Base-by-base conservation (phyloP, 169 alveolate genomes). In the Eimeria falciformis region DNA sequence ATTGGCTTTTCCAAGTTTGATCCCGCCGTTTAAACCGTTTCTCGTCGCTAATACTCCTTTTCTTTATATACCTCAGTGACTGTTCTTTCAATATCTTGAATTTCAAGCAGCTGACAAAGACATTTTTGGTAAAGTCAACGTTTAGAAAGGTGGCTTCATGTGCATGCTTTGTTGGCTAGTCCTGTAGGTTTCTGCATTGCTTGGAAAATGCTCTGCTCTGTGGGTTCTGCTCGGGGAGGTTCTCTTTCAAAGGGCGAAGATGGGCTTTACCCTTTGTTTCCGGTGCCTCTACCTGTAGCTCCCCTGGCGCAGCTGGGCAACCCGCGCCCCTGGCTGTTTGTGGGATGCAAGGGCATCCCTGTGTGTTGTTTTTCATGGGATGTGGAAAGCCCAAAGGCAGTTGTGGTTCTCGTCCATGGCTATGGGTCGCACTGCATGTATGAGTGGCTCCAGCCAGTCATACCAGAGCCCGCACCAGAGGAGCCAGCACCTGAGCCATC, bases 321-420 rank as follows among this genome's bases (percentile, higher is more conserved):
- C 29, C 83, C 83, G 23, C 46, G 53, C 58, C 83, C 25, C 27
- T 71, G 83, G 83, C 25, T 29, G 58, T 71, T 71, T 21, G 56
- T 71, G 1, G 29, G 58, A 12, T 37, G 58, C 83, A 71, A 40
- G 37, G 83, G 53, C 25, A 7, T 71, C 1, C 83, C 83, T 9
- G 56, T 71, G 27, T 71, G 58, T 25, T 71, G 83, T 25, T 71
- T 37, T 25, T 37, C 58, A 3, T 71, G 83, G 83, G 58, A 71
- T 9, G 23, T 45, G 29, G 18, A 14, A 1, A 43, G 37, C 25
- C 62, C 83, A n/a, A 71, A 29, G 37, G 83, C 58, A 4, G 29
- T 43, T 14, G 58, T 37, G 29, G 55, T 71, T 21, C 56, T 71
- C 29, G 58, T 71, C 58, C 83, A 71, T 37, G 83, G 83, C 58